These are phyloP conservation scores for Podaxis sp. DNA, from an alignment of 768 basidiomycete species.

Conservation along the genomic window DNA sequence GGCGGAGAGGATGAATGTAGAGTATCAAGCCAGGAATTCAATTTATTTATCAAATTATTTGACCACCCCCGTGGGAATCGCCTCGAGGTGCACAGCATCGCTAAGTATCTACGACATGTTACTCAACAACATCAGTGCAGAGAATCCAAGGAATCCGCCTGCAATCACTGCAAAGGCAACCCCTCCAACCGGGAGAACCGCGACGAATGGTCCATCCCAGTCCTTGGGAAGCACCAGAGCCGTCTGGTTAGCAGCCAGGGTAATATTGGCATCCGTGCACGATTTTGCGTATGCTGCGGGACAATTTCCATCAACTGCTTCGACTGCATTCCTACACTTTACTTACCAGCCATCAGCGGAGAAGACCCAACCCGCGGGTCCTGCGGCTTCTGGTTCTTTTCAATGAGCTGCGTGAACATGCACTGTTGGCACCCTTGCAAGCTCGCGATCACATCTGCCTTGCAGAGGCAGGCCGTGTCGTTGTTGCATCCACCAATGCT, in stretches of 20 bases:
- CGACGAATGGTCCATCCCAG: constrained; percentile 61
- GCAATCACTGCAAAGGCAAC: constrained; percentile 40
- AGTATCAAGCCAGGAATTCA: constrained; percentile 22
- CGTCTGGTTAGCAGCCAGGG: constrained; percentile 32
- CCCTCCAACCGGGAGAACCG: constrained; percentile 37
- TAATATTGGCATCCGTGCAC: constrained; percentile 36
- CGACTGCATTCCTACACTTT: not conserved
- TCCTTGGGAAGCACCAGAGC: constrained; percentile 39
- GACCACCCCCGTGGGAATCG: constrained; percentile 21
- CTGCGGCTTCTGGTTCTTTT: constrained; percentile 39
- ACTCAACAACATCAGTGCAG: constrained; percentile 47
- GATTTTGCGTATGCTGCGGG: constrained; percentile 49
- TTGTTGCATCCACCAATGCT: constrained; percentile 37
- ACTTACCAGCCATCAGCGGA: constrained; percentile 51
- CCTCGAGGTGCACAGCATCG: constrained; percentile 9
- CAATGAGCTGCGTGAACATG: constrained; percentile 54
- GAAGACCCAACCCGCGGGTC: constrained; percentile 59
- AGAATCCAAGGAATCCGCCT: constrained; percentile 43
- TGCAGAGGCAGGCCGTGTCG: constrained; percentile 54
- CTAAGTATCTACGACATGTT: constrained; percentile 35
- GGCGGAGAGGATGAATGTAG: constrained; percentile 23
- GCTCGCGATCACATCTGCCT: constrained; percentile 29
- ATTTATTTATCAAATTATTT: constrained; percentile 16
- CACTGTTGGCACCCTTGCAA: constrained; percentile 62
- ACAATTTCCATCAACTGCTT: constrained; percentile 6